phyloP scores from a whole-genome alignment of 768 basidiomycete genomes.

The Lactarius trivialis region DNA sequence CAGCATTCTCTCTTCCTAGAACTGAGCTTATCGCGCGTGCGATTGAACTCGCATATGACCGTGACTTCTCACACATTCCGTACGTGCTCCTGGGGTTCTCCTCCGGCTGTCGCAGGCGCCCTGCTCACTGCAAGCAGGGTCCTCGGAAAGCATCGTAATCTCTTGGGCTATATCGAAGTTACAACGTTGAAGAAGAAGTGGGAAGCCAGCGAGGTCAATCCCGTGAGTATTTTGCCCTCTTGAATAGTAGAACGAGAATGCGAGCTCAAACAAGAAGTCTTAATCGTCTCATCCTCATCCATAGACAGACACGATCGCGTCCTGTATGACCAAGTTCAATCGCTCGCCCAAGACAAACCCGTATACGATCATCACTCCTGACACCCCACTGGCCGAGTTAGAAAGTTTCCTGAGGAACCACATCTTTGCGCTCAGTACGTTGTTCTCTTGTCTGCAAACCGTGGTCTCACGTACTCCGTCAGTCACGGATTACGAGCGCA shows the following conservation, averaged over 20 bases:
- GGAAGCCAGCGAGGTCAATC: constrained; percentile 64
- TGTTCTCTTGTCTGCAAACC: constrained; percentile 1
- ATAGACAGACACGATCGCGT: constrained; percentile 63
- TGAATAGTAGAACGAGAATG: not conserved
- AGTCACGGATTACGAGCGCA: constrained; percentile 81
- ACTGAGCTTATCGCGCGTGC: constrained; percentile 68
- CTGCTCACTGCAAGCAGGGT: constrained; percentile 42
- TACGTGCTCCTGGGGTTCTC: constrained; percentile 31
- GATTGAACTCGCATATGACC: constrained; percentile 84
- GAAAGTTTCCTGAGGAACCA: constrained; percentile 69
- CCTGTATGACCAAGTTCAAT: constrained; percentile 70
- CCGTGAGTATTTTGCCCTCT: constrained; percentile 43
- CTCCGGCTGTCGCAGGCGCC: not conserved
- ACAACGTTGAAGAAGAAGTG: constrained; percentile 67
- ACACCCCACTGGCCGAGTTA: constrained; percentile 72
- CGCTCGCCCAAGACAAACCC: constrained; percentile 50
- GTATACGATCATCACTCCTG: constrained; percentile 76
- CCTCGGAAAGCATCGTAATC: constrained; percentile 61
- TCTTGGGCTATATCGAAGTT: constrained; percentile 82
- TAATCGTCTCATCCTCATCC: not conserved
- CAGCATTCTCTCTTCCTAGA: constrained; percentile 75
- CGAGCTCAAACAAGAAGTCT: not conserved
- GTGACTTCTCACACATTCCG: constrained; percentile 94
- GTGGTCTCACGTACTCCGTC: not conserved
- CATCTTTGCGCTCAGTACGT: constrained; percentile 68